A percentile compares a stretch with the other conserved stretches of the same genome.
Conservation (phyloP, 176 grass and related monocot species). For the Poa pratensis region DNA sequence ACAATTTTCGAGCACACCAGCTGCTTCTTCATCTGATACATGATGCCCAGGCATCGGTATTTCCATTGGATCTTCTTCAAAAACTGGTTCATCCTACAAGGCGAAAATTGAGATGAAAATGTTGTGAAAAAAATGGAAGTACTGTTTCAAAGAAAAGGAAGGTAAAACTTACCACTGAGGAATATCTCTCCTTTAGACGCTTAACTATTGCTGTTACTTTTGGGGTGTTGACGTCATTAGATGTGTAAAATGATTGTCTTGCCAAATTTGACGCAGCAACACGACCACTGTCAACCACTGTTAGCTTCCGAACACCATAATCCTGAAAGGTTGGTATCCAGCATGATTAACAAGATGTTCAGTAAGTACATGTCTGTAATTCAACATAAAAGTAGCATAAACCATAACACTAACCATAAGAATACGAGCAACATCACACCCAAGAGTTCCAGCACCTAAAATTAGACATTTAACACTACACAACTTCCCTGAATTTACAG, state of each 20-base stretch:
- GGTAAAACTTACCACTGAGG: slow-evolving; percentile 64
- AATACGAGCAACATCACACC: slow-evolving; percentile 96
- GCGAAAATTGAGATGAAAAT: slow-evolving; percentile 28
- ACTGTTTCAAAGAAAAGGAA: slow-evolving; percentile 11
- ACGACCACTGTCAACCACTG: slow-evolving; percentile 78
- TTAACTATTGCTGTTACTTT: slow-evolving; percentile 73
- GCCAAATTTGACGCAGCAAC: slow-evolving; percentile 92
- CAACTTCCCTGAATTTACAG: slow-evolving; percentile 62
- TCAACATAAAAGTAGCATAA: slow-evolving; percentile 31
- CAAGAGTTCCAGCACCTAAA: slow-evolving; percentile 94
- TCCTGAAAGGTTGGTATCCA: slow-evolving; percentile 60
- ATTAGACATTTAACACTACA: slow-evolving; percentile 74
- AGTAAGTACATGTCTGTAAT: slow-evolving; percentile 32
- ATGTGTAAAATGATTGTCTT: slow-evolving; percentile 90
- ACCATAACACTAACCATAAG: slow-evolving; percentile 71
- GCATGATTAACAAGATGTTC: slow-evolving; percentile 27
- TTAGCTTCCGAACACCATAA: slow-evolving; percentile 82
- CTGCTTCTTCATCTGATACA: slow-evolving; percentile 69
- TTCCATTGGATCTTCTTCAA: slow-evolving; percentile 64
- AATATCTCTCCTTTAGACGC: slow-evolving; percentile 68
- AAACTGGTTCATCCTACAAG: slow-evolving; percentile 52
- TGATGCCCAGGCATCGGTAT: slow-evolving; percentile 98
- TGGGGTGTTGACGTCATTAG: slow-evolving; percentile 59
- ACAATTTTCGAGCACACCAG: slow-evolving; percentile 64
- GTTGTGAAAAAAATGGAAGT: not conserved